phyloP scores from a whole-genome alignment of 306 rosid genomes.

The Begonia fuchsioides region DNA sequence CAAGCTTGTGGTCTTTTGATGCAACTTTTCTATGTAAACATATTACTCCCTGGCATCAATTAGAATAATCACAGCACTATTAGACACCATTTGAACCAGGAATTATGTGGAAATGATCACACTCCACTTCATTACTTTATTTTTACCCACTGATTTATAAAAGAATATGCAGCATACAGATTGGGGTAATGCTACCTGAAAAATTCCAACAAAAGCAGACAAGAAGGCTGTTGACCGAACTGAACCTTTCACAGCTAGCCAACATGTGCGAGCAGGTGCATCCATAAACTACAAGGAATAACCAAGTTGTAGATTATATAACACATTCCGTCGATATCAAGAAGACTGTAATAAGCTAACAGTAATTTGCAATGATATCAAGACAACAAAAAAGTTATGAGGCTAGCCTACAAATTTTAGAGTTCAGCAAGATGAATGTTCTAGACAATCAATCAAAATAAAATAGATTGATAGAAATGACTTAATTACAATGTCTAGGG shows the following conservation, averaged over 20 bases:
- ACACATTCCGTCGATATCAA: no score
- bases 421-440: no score
- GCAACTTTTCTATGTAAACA: conserved; percentile 80
- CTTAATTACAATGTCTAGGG: no score
- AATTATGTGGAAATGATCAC: neutral
- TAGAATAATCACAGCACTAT: conserved; percentile 12
- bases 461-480: no score
- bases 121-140: no score
- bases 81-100: conserved; percentile 6
- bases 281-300: conserved; percentile 53
- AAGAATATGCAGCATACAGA: conserved; percentile 9
- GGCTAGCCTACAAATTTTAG: no score
- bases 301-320: no score
- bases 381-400: no score
- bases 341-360: no score
- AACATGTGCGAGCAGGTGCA: conserved; percentile 68
- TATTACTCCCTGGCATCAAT: conserved; percentile 60
- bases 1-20: conserved; percentile 77
- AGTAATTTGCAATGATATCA: no score
- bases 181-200: conserved; percentile 42
- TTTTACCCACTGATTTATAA: neutral
- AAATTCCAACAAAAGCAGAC: conserved; percentile 89
- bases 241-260: conserved; percentile 59
- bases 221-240: conserved; percentile 82
- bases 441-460: no score